These are phyloP conservation scores for Solanum gracilifrons DNA, from an alignment of 257 asterid species.

Conservation along the genomic window DNA sequence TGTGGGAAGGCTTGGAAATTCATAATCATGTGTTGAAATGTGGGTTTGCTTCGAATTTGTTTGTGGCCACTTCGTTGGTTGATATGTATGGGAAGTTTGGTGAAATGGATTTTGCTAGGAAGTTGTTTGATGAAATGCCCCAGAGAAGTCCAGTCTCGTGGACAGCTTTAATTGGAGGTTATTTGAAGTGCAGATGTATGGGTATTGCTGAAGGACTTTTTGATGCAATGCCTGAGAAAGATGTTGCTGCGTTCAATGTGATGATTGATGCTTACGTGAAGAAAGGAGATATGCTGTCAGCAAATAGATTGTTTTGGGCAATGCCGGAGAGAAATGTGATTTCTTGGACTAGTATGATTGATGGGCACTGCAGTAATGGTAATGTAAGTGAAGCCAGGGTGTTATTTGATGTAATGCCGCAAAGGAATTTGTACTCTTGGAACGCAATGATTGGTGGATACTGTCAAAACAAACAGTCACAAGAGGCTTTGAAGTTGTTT, in stretches of 20 bases:
- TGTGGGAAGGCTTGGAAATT: conserved; percentile 53
- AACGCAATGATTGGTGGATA: conserved; percentile 89
- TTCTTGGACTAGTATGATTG: conserved; percentile 87
- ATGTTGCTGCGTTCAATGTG: conserved; percentile 60
- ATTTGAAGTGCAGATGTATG: conserved; percentile 49
- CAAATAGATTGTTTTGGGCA: conserved; percentile 46
- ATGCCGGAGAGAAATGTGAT: conserved; percentile 71
- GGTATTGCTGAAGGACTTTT: conserved; percentile 36
- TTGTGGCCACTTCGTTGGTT: conserved; percentile 67
- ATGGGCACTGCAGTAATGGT: conserved; percentile 62
- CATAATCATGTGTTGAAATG: conserved; percentile 55
- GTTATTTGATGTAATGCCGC: conserved; percentile 64
- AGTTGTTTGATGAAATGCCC: conserved; percentile 70
- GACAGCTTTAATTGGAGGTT: conserved; percentile 82
- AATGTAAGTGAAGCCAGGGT: conserved; percentile 43
- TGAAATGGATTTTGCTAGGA: conserved; percentile 37
- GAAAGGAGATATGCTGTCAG: conserved; percentile 50
- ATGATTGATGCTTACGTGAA: conserved; percentile 80
- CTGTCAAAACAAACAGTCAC: conserved; percentile 55
- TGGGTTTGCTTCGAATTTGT: conserved; percentile 55
- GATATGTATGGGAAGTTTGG: conserved; percentile 91
- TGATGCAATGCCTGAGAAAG: conserved; percentile 49
- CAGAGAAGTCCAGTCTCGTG: conserved; percentile 67
- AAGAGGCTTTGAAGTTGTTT: conserved; percentile 57
- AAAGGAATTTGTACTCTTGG: conserved; percentile 76